A percentile compares a stretch with the other conserved stretches of the same genome.
Conservation (phyloP, 306 rosid species). For the Ammopiptanthus mongolicus region DNA sequence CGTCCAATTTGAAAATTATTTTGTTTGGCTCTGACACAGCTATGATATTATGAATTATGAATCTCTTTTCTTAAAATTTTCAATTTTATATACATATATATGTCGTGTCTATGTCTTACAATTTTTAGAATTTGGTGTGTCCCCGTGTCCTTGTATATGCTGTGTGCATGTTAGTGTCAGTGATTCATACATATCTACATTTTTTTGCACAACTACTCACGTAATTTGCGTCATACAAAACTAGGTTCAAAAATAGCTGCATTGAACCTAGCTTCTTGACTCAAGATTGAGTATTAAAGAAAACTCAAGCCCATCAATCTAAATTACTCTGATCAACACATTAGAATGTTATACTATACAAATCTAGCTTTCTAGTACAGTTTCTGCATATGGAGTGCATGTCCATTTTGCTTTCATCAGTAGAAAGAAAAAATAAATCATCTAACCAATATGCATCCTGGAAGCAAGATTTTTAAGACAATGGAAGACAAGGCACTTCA, state of each 20-base stretch:
- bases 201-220: not conserved
- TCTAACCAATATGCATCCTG: not conserved
- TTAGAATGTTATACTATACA: not conserved
- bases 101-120: not conserved
- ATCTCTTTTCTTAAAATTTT: not conserved
- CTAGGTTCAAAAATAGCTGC: not conserved
- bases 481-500: not conserved
- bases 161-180: not conserved
- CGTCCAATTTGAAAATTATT: not conserved
- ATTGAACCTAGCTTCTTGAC: conserved; percentile 11
- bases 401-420: not conserved
- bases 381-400: not conserved
- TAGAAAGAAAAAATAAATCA: not conserved
- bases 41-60: not conserved
- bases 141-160: no score
- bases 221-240: not conserved
- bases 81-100: no score
- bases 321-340: not conserved
- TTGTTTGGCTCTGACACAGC: not conserved
- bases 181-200: not conserved
- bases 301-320: not conserved
- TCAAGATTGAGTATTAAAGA: not conserved
- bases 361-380: not conserved
- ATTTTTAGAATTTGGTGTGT: no score
- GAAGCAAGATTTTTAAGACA: not conserved